Evolutionary conservation across 2,329 filamentous ascomycete species (phyloP), one percentile per base, ranked within the genome.

Genomic region (Neopestalotiopsis clavispora): DNA sequence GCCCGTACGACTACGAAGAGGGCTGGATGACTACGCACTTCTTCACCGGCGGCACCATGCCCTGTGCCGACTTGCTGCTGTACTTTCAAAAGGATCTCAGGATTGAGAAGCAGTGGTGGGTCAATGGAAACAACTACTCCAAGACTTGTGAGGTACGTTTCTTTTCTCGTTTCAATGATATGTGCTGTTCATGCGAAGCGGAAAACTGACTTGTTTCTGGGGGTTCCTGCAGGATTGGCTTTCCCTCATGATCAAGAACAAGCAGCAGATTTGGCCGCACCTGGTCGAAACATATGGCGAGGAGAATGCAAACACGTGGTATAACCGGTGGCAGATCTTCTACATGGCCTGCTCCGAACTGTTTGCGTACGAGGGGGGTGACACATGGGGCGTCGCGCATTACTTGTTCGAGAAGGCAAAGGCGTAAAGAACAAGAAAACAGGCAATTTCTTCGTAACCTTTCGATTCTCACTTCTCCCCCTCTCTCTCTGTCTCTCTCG

Each of bases 21-120:
- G 91, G 91, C 42, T 93, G 91, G 91, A 93, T 93, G 91, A 91
- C 90, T 65, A 87, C 87, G 70, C 85, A 92, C 75, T 93, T 93
- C 83, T 93, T 93, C 80, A 91, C 90, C 0, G 91, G 91, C 13
- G 91, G 91, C 2, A 92, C 90, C 6, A 93, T 93, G 91, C 89
- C 89, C 3, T 89, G 85, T 57, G 86, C 89, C 0, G 91, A 93
- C 76, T 78, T 93, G 67, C 78, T 93, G 69, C 81, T 90, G 56
- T 92, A 86, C 75, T 93, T 92, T 75, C 90, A 93, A 78, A 80
- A 83, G 30, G 85, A 92, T 74, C 77, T 93, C 65, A 84, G 79
- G 66, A 77, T 92, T 38, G 80, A 87, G 78, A 81, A 83, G 72
- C 89, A 92, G 78, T 93, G 91, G 91, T 93, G 90, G 90, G 87